Base-by-base conservation (phyloP, 2,329 filamentous ascomycete species). In the Colletotrichum australisinense region DNA sequence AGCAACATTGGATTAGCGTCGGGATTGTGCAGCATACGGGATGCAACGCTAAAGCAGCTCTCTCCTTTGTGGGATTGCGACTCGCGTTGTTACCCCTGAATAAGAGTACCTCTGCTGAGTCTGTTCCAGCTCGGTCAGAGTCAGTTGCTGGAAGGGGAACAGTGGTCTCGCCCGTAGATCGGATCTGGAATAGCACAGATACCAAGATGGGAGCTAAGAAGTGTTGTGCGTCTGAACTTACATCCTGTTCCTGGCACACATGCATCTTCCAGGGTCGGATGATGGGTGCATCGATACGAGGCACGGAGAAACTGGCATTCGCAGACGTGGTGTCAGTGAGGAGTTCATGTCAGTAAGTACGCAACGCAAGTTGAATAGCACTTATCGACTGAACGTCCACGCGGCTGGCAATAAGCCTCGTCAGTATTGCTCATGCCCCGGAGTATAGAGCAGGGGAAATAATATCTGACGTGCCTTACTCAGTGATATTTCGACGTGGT, bases 21-120 rank as follows among this genome's bases (percentile, higher is more conserved):
- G n/a, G 46, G 4, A n/a, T 42, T 24, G 24, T 22, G 9, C 30
- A 35, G 38, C 12, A 24, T n/a, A 35, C 28, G 16, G 59, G 22
- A n/a, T 12, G 26, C n/a, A 30, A 24, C 55, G 55, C 55, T 62
- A 60, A 60, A 38, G 52, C 19, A 12, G 2, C 24, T 24, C 6
- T 56, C 11, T 62, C 24, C 60, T 70, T 56, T 57, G 67, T 38
- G 2, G n/a, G 28, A 30, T 60, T 46, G 60, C 7, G 22, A 66
- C 12, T 70, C 16, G 12, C 59, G 52, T 1, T 9, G 14, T 65
- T 63, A 22, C 67, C 70, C 70, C 70, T 70, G 67, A 65, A 60
- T 35, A 57, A 62, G 28, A 28, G 38, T 24, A 11, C n/a, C 8
- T 2, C 32, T 52, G 19, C 38, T 59, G 24, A 24, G 5, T 2